A percentile compares a stretch with the other conserved stretches of the same genome.
Conservation (phyloP, 768 basidiomycete species). For the Kwoniella mangroviensis region DNA sequence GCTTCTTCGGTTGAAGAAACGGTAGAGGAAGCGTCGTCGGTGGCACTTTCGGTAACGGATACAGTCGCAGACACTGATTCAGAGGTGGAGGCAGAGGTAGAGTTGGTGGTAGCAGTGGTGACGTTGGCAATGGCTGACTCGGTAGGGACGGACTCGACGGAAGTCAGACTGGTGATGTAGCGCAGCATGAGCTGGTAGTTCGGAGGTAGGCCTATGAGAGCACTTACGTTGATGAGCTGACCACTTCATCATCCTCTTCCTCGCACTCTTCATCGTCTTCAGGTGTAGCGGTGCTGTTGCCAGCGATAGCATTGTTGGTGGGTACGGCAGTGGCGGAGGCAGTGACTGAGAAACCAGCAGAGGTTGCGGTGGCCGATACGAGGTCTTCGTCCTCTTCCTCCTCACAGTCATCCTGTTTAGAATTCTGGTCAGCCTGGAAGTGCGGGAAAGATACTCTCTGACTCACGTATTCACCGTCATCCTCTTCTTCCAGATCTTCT, state of each 20-base stretch:
- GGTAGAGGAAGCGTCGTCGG: background rate
- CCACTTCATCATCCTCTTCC: conserved; percentile 12
- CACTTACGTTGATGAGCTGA: conserved; percentile 15
- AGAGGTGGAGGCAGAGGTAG: background rate
- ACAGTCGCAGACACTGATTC: background rate
- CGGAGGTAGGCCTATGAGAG: background rate
- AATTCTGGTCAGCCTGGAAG: background rate
- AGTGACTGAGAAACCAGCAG: conserved; percentile 15
- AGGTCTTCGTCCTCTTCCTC: conserved; percentile 21
- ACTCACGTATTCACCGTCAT: conserved; percentile 19
- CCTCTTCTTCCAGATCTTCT: conserved; percentile 15
- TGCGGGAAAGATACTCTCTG: background rate
- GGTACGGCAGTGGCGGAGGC: background rate
- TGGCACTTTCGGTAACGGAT: background rate
- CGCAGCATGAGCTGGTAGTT: background rate
- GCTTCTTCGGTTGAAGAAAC: background rate
- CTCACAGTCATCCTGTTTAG: conserved; percentile 17
- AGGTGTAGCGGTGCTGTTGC: background rate
- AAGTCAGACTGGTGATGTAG: background rate
- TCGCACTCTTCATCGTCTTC: conserved; percentile 22
- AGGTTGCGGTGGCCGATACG: background rate
- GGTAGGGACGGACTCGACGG: background rate
- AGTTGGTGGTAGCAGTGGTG: background rate
- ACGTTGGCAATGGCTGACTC: background rate
- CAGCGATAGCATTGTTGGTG: conserved; percentile 8